Percentiles rank a stretch among this genome's conserved stretches.
Conservation (phyloP, 495 filamentous ascomycete species). For the Xylona heveae region DNA sequence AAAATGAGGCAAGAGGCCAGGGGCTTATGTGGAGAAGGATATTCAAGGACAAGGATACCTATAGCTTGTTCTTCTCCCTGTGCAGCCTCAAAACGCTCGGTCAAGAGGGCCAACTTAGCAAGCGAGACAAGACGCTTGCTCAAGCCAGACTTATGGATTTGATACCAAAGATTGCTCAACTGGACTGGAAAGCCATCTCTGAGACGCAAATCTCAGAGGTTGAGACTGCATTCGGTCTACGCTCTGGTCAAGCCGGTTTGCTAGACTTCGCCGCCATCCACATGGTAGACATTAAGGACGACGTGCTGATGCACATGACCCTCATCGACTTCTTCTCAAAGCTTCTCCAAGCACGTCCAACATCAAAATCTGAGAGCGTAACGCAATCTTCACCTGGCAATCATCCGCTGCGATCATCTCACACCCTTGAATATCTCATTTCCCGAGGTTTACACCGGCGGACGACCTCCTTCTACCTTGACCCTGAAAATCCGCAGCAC, state of each 20-base stretch:
- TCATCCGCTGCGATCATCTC: slow-evolving; percentile 16
- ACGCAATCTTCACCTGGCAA: not conserved
- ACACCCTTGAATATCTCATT: slow-evolving; percentile 33
- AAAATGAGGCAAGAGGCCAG: slow-evolving; percentile 27
- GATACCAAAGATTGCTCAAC: slow-evolving; percentile 38
- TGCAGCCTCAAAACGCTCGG: slow-evolving; percentile 27
- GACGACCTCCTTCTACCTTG: slow-evolving; percentile 28
- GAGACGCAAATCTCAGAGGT: slow-evolving; percentile 35
- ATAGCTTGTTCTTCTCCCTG: slow-evolving; percentile 37
- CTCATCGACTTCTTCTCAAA: slow-evolving; percentile 55
- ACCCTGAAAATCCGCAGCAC: slow-evolving; percentile 20
- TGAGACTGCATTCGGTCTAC: slow-evolving; percentile 28
- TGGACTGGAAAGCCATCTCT: slow-evolving; percentile 42
- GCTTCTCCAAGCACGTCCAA: slow-evolving; percentile 29
- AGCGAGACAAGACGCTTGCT: slow-evolving; percentile 48
- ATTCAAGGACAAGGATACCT: slow-evolving; percentile 44
- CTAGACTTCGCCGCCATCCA: slow-evolving; percentile 50
- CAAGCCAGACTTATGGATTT: slow-evolving; percentile 58
- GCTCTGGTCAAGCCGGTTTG: slow-evolving; percentile 26
- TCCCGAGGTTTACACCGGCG: slow-evolving; percentile 26
- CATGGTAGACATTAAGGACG: slow-evolving; percentile 49
- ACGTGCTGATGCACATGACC: slow-evolving; percentile 62
- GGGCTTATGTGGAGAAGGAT: slow-evolving; percentile 53
- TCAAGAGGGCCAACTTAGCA: slow-evolving; percentile 21
- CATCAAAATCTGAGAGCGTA: too few species aligned